A percentile compares a stretch with the other conserved stretches of the same genome.
These are phyloP conservation scores for Lotmaria passim DNA, from an alignment of 208 protist species.

Conservation along the genomic window DNA sequence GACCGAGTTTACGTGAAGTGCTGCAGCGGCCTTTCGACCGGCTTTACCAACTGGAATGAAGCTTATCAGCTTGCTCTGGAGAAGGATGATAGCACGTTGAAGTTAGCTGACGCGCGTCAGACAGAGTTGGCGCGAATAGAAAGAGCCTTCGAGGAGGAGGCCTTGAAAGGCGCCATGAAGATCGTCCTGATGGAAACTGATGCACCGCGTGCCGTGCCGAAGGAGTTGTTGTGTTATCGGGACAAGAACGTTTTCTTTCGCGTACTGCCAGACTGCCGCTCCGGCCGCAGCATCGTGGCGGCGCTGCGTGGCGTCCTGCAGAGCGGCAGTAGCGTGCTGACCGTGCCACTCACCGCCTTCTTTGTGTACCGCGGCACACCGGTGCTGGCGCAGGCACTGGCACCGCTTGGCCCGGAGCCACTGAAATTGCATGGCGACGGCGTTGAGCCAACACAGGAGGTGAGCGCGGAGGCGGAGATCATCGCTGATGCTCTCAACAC, in stretches of 20 bases:
- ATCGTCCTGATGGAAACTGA: constrained; percentile 83
- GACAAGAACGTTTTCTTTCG: constrained; percentile 87
- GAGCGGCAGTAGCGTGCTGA: constrained; percentile 70
- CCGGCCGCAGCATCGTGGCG: constrained; percentile 76
- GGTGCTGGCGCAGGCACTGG: constrained; percentile 83
- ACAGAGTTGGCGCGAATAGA: constrained; percentile 55
- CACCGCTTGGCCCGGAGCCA: constrained; percentile 61
- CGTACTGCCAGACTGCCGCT: constrained; percentile 82
- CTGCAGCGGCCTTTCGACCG: constrained; percentile 49
- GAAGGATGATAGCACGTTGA: constrained; percentile 64
- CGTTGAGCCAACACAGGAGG: constrained; percentile 40
- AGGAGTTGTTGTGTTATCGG: constrained; percentile 82
- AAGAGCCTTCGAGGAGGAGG: constrained; percentile 62
- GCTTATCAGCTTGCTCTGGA: constrained; percentile 77
- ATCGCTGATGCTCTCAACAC: constrained; percentile 80
- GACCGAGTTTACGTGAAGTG: constrained; percentile 47
- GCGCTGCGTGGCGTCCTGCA: constrained; percentile 79
- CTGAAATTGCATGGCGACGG: constrained; percentile 40
- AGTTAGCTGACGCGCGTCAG: constrained; percentile 45
- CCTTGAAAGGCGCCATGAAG: constrained; percentile 43
- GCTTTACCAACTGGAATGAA: constrained; percentile 70
- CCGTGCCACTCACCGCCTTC: constrained; percentile 82
- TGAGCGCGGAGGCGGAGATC: constrained; percentile 68
- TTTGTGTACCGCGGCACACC: constrained; percentile 86
- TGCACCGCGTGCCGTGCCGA: constrained; percentile 61